Evolutionary conservation across 2,329 filamentous ascomycete species (phyloP).

Genomic region (Cladosporium oxysporum): DNA sequence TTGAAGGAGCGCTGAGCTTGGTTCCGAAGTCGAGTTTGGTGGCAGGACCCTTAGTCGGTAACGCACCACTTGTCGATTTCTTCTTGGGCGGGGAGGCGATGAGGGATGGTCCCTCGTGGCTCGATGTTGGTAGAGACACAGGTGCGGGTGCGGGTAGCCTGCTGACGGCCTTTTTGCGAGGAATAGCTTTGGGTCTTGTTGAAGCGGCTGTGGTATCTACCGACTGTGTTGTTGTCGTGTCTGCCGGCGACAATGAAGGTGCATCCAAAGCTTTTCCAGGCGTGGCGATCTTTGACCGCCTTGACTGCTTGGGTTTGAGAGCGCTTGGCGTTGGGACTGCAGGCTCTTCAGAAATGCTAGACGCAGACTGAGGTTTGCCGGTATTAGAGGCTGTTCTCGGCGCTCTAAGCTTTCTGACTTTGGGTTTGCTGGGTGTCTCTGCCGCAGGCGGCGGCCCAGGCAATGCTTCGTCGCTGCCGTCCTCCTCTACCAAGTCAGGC

Average conservation of each 20-base stretch:
- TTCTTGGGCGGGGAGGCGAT: constrained; percentile 37
- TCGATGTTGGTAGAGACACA: neutral
- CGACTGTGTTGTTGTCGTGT: neutral
- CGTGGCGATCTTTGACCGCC: constrained; percentile 38
- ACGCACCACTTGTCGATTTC: constrained; percentile 10
- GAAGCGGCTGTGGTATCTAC: neutral
- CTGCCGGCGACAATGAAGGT: neutral
- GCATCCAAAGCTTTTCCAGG: constrained; percentile 32
- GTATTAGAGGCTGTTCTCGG: constrained; percentile 28
- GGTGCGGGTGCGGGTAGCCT: constrained; percentile 33
- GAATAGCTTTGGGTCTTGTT: constrained; percentile 10
- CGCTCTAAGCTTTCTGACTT: constrained; percentile 30
- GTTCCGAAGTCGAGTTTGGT: constrained; percentile 31
- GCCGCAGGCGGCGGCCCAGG: constrained; percentile 23
- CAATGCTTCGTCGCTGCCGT: neutral
- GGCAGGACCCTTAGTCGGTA: constrained; percentile 19
- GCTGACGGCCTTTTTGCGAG: constrained; percentile 22
- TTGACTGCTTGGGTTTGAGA: constrained; percentile 23
- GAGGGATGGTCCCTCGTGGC: constrained; percentile 19
- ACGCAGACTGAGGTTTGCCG: constrained; percentile 15
- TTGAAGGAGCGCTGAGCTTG: constrained; percentile 14
- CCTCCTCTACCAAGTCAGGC: neutral
- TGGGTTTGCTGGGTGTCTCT: constrained; percentile 37
- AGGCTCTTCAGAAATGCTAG: constrained; percentile 1
- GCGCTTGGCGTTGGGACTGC: constrained; percentile 16